phyloP scores from a whole-genome alignment of 306 rosid genomes.

The Vicia faba region DNA sequence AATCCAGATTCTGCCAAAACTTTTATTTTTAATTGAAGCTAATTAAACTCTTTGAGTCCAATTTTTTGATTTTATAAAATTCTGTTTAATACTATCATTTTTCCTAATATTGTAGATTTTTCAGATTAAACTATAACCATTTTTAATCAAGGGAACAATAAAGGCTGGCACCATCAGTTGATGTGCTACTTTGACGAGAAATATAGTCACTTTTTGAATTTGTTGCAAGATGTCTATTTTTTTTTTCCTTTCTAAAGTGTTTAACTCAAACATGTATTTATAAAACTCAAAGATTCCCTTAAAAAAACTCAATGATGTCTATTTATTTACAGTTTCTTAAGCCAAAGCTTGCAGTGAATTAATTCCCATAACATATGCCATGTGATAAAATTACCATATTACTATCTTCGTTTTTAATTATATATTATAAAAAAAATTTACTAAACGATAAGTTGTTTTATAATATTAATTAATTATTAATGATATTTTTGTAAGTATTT shows the following conservation, averaged over 20 bases:
- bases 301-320: no score
- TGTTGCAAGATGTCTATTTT: background rate
- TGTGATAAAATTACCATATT: conserved; percentile 24
- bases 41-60: no score
- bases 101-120: background rate
- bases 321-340: background rate
- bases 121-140: background rate
- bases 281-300: no score
- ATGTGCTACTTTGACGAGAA: background rate
- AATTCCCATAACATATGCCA: background rate
- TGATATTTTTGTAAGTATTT: no score
- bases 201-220: background rate
- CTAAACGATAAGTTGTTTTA: no score
- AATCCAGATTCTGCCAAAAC: no score
- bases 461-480: no score
- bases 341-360: conserved; percentile 6
- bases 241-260: no score
- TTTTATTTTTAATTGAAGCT: no score
- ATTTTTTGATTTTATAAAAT: background rate
- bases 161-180: background rate
- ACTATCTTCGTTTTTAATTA: no score
- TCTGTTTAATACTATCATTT: background rate
- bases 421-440: no score
- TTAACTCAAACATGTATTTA: no score
- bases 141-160: background rate